Evolutionary conservation across 2,329 filamentous ascomycete genomes (phyloP).

Genomic region (Zopfia rhizophila): DNA sequence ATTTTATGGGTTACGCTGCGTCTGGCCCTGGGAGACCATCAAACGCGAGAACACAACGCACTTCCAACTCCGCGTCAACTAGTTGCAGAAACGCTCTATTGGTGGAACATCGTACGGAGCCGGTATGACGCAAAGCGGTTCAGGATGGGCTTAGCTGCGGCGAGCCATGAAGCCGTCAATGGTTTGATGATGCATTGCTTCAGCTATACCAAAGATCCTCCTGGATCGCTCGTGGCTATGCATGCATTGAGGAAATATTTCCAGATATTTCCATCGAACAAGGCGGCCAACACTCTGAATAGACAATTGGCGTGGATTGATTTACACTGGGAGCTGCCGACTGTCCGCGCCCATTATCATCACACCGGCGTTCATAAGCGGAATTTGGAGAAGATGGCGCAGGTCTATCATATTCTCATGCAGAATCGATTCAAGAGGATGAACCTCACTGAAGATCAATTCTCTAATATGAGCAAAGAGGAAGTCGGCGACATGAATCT

Average conservation of each 20-base stretch:
- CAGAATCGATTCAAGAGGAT: conserved; percentile 30
- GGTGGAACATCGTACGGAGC: conserved; percentile 37
- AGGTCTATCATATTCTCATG: conserved; percentile 32
- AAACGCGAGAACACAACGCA: conserved; percentile 21
- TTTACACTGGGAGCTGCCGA: conserved; percentile 23
- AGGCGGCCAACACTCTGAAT: conserved; percentile 33
- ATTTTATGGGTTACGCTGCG: conserved; percentile 47
- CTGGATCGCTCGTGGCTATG: conserved; percentile 48
- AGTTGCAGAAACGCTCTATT: conserved; percentile 40
- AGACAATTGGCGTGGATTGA: conserved; percentile 43
- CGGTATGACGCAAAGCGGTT: conserved; percentile 41
- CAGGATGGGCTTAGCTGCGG: conserved; percentile 34
- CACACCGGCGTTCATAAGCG: conserved; percentile 24
- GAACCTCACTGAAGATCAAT: conserved; percentile 24
- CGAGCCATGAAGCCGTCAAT: conserved; percentile 34
- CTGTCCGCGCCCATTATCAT: conserved; percentile 21
- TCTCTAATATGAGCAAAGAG: conserved; percentile 26
- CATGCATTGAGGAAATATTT: conserved; percentile 40
- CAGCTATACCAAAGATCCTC: conserved; percentile 42
- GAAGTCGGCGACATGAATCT: conserved; percentile 37
- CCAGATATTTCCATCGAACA: conserved; percentile 36
- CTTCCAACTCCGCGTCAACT: conserved; percentile 46
- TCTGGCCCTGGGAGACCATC: conserved; percentile 35
- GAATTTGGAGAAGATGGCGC: conserved; percentile 26
- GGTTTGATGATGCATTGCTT: conserved; percentile 48